Base-by-base conservation (phyloP, 495 filamentous ascomycete species). In the Aspergillus saccharolyticus region DNA sequence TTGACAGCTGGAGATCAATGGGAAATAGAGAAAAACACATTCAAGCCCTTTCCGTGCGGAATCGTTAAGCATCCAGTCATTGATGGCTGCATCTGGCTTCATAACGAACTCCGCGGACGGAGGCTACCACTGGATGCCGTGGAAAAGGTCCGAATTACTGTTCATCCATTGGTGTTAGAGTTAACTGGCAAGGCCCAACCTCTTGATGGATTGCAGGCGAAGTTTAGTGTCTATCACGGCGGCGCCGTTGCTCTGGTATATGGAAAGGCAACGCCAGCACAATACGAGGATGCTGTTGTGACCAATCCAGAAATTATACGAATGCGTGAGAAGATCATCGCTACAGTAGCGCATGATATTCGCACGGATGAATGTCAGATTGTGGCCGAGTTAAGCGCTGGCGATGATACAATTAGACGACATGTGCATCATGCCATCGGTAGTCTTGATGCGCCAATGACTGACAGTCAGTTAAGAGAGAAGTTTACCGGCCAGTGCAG, bases 31-130 rank as follows among this genome's bases (percentile, higher is more conserved):
- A 67, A 67, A 53, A 82, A 82, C 58, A 73, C 73, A 4, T 83
- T 83, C 66, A 83, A 83, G 64, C 80, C 78, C 1, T 84, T 76
- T 56, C 79, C 79, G 8, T 82, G 80, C 63, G 81, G 78, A 5
- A 83, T 84, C 63, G 78, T 83, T 14, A 77, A 80, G 25, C 81
- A 84, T 59, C 78, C 79, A 1, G 69, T 74, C 9, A 83, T 83
- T 63, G 80, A 83, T 59, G 80, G 62, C 5, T 77, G 73, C 52
- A 70, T 75, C 10, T 73, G 76, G 61, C 50, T 82, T 28, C 70
- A 76, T 56, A 57, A 65, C 4, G 70, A 80, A 53, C 56, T 76
- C 42, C 43, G 63, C 24, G 57, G 57, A 20, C 64, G 67, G 58
- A 57, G 55, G 17, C 12, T 63, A 16, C 24, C 33, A 15, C 10